phyloP scores from a whole-genome alignment of 352 stramenopile genomes.

The Phytophthora niederhauseri region DNA sequence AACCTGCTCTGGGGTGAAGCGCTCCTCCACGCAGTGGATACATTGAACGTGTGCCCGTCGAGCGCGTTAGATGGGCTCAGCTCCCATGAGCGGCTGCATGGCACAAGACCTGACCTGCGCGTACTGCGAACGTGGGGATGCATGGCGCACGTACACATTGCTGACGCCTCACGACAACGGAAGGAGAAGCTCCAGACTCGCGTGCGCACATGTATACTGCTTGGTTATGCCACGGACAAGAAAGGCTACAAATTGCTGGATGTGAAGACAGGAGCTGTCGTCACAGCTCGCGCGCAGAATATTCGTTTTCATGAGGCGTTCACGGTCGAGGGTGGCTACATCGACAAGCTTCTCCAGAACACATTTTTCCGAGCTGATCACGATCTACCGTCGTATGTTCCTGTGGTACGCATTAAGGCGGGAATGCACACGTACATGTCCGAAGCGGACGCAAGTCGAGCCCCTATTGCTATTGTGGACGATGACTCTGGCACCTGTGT shows the following conservation, averaged over 20 bases:
- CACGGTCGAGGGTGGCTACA: not conserved
- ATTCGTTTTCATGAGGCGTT: not conserved
- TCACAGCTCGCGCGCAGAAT: not conserved
- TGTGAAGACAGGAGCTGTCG: not conserved
- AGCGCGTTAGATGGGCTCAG: not conserved
- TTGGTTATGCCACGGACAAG: not conserved
- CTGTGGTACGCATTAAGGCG: conserved; percentile 1
- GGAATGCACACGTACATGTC: not conserved
- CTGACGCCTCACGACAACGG: not conserved
- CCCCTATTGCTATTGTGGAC: too few species aligned
- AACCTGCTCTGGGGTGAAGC: conserved; percentile 9
- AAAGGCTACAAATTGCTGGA: conserved; percentile 13
- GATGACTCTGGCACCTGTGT: too few species aligned
- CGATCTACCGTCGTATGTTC: not conserved
- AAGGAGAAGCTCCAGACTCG: conserved; percentile 9
- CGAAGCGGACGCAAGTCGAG: too few species aligned
- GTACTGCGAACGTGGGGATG: conserved; percentile 1
- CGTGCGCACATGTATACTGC: not conserved
- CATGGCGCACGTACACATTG: not conserved
- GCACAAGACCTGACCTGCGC: not conserved
- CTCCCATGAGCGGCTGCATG: not conserved
- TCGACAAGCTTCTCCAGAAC: not conserved
- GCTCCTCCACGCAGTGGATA: not conserved
- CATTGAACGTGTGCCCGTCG: not conserved
- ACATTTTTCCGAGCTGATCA: not conserved